Base-by-base conservation (phyloP, 2,329 filamentous ascomycete genomes). In the Fusarium illudens region DNA sequence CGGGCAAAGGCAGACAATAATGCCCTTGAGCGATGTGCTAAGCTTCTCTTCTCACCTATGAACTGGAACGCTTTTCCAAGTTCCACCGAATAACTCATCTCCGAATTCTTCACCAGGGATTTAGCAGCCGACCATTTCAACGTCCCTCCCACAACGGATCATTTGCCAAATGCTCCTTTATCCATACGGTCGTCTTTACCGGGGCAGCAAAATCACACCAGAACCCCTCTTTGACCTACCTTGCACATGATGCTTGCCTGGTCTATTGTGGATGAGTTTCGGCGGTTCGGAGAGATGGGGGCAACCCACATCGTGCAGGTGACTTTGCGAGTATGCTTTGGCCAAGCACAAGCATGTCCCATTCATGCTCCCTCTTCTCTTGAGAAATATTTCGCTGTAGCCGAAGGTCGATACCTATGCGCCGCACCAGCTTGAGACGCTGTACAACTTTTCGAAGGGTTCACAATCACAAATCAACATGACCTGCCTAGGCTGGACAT, bases 141-240 rank as follows among this genome's bases (percentile, higher is more conserved):
- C n/a, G n/a, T n/a, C n/a, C n/a, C 1, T 42, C 33, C 9, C 56
- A 12, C 2, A 17, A 34, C 11, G 58, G 58, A 25, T 62, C 58
- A 5, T n/a, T 19, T 4, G 15, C 13, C 15, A 62, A 7, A 9
- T 56, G 25, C 3, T 36, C 34, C 2, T 30, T 32, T 3, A 22
- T n/a, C 39, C 53, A 22, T 8, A 12, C 29, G 15, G 62, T 36
- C 0, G 50, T 27, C 17, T 62, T 61, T 0, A 27, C 2, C 1
- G 63, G 55, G 11, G 39, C 49, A 4, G 60, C 39, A 30, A 66
- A 65, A 6, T 66, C 52, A 4, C 61, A 55, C 61, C 61, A 65
- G 11, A 65, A 65, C 0, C 63, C 56, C n/a, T 53, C 61, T 12
- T 60, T 52, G 0, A 22, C 27, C 42, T 46, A 22, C 27, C 42